phyloP scores from a whole-genome alignment of 768 basidiomycete genomes.

The Peribolospora kevripleyi region DNA sequence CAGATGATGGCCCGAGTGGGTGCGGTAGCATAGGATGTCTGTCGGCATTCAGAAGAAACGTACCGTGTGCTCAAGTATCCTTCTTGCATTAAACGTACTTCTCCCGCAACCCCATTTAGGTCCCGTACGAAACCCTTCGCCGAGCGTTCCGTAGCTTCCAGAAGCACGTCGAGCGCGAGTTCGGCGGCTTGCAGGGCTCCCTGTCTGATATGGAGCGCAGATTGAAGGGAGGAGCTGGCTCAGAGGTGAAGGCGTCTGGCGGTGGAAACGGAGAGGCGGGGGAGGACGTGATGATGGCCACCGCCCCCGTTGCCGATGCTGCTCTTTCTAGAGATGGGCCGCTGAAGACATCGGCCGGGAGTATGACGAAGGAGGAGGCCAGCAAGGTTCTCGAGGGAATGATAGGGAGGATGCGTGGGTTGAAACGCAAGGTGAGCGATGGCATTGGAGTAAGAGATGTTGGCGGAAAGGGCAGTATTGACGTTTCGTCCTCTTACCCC shows the following conservation, averaged over 20 bases:
- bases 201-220: constrained; percentile 32
- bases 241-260: constrained; percentile 17
- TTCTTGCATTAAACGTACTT: too few species aligned
- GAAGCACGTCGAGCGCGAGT: constrained; percentile 55
- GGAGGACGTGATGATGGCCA: neutral
- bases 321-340: neutral
- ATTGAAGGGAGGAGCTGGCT: constrained; percentile 10
- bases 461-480: neutral
- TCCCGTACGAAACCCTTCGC: constrained; percentile 71
- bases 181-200: constrained; percentile 33
- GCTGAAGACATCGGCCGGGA: neutral
- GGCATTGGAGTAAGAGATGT: constrained; percentile 8
- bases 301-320: neutral
- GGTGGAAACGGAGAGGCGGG: constrained; percentile 16
- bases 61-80: too few species aligned
- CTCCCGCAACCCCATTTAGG: constrained; percentile 24
- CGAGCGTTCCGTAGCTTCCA: constrained; percentile 66
- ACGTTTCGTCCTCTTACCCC: neutral
- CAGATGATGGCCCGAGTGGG: too few species aligned
- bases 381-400: constrained; percentile 43
- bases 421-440: constrained; percentile 58
- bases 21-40: too few species aligned
- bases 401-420: constrained; percentile 46
- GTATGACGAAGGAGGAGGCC: constrained; percentile 26
- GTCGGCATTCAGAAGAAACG: too few species aligned